Evolutionary conservation across 2,329 filamentous ascomycete genomes (phyloP).

Genomic region (Claviceps sorghi): DNA sequence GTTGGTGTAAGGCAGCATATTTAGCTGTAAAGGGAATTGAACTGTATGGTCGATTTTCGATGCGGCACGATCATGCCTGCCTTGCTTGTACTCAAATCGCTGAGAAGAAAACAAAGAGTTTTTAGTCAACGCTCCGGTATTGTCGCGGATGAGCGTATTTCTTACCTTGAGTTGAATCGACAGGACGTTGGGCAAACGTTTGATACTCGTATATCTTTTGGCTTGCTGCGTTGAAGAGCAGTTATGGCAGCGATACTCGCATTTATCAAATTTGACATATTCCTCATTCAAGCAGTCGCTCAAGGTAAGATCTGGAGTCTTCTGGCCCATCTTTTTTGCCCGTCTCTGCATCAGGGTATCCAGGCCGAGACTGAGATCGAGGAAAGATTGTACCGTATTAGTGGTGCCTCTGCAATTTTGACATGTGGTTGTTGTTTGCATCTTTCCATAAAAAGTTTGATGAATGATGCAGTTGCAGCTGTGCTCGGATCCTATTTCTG

Average conservation of each 20-base stretch:
- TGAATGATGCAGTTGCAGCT: conserved; percentile 84
- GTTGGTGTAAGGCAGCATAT: conserved; percentile 82
- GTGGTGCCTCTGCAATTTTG: conserved; percentile 73
- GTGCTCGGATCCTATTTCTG: conserved; percentile 43
- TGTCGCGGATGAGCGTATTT: neutral
- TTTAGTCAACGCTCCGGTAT: neutral
- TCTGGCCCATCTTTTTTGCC: conserved; percentile 37
- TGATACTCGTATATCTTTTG: conserved; percentile 70
- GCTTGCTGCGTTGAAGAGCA: conserved; percentile 68
- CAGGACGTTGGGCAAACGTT: conserved; percentile 72
- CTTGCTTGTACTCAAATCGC: conserved; percentile 61
- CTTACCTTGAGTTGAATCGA: conserved; percentile 81
- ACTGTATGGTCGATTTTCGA: conserved; percentile 82
- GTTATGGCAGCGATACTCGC: conserved; percentile 73
- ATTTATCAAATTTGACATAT: conserved; percentile 76
- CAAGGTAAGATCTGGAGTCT: conserved; percentile 33
- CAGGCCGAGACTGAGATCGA: conserved; percentile 81
- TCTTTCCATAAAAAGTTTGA: conserved; percentile 84
- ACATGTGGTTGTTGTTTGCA: conserved; percentile 82
- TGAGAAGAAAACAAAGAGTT: conserved; percentile 11
- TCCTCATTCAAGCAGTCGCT: conserved; percentile 69
- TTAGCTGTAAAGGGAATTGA: conserved; percentile 71
- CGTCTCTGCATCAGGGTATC: conserved; percentile 57
- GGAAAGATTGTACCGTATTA: conserved; percentile 72
- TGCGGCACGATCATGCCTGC: conserved; percentile 49